Evolutionary conservation across 441 rosid species (phyloP), one percentile per base, ranked within the genome.

Genomic region (Macaranga tanarius): DNA sequence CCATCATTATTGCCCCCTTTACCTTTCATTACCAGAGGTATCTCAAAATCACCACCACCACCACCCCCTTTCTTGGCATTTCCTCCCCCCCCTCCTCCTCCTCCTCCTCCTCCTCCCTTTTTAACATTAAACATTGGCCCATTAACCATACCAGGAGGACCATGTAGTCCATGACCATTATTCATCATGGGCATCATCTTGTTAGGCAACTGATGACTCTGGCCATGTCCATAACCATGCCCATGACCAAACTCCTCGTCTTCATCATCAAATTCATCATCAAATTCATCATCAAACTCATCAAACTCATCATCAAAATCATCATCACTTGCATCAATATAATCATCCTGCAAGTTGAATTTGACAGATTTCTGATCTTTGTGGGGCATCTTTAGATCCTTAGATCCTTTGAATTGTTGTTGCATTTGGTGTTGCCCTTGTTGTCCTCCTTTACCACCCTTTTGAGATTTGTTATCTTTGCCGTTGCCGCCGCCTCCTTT

Each of bases 361-460:
- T 85, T 91, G 26, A 84, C 97, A 44, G 90, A 78, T 81, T 91
- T 95, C 76, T 88, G 89, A 3, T 86, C 90, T 64, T 87, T 90
- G 5, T 77, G 61, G 0, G 87, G 79, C 73, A 76, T 25, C 76
- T 79, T 85, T 44, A 73, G 65, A 75, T 84, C 89, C 61, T 83
- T 80, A 40, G 83, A 73, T 38, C 87, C 92, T 69, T 88, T 89
- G 69, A 81, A 74, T 62, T 74, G 85, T 77, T 79, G 85, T 78
- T 80, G 85, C 81, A 84, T 81, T 83, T 82, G 85, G 75, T 79
- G 87, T 78, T 79, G 84, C 77, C 76, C 83, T 22, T 72, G 79
- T 69, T 85, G 80, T 62, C 87, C 56, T 58, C 88, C 56, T 73
- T 85, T 83, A 20, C 88, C 93, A 75, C 88, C 89, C 80, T 86